phyloP scores from a whole-genome alignment of 2,329 filamentous ascomycete genomes.

The Pyrenophora teres region DNA sequence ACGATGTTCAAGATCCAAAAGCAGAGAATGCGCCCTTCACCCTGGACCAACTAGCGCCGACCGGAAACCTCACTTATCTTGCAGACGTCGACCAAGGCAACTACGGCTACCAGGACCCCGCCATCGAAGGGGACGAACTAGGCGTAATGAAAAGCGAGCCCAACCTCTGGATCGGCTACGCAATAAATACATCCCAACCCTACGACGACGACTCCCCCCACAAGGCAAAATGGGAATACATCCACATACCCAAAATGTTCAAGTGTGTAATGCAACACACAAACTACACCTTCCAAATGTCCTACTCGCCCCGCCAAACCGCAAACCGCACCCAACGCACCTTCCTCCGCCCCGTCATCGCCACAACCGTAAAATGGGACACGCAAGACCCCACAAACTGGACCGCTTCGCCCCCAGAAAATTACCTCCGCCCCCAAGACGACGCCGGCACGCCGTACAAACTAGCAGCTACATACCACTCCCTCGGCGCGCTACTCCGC shows the following conservation, averaged over 20 bases:
- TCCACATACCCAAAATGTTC: slow-evolving; percentile 43
- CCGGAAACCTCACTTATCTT: slow-evolving; percentile 39
- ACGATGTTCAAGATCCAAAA: slow-evolving; percentile 27
- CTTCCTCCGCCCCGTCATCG: slow-evolving; percentile 36
- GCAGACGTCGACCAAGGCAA: slow-evolving; percentile 38
- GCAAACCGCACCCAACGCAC: slow-evolving; percentile 31
- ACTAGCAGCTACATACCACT: slow-evolving; percentile 39
- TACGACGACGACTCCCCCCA: slow-evolving; percentile 31
- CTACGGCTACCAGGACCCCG: slow-evolving; percentile 38
- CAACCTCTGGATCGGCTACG: slow-evolving; percentile 44
- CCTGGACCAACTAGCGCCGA: slow-evolving; percentile 36
- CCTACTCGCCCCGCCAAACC: slow-evolving; percentile 34
- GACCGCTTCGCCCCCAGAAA: slow-evolving; percentile 22
- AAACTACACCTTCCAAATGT: slow-evolving; percentile 44
- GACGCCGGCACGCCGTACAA: slow-evolving; percentile 32
- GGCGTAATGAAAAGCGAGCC: slow-evolving; percentile 45
- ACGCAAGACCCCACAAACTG: slow-evolving; percentile 16
- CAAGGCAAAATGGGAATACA: slow-evolving; percentile 34
- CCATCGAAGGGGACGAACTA: slow-evolving; percentile 26
- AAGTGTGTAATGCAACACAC: slow-evolving; percentile 44
- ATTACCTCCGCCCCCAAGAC: slow-evolving; percentile 31
- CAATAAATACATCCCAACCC: slow-evolving; percentile 33
- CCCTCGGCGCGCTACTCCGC: slow-evolving; percentile 40
- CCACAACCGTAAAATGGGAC: slow-evolving; percentile 32
- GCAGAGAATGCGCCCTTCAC: slow-evolving; percentile 33